phyloP scores from a whole-genome alignment of 257 asterid genomes.

The Solanum chmielewskii region DNA sequence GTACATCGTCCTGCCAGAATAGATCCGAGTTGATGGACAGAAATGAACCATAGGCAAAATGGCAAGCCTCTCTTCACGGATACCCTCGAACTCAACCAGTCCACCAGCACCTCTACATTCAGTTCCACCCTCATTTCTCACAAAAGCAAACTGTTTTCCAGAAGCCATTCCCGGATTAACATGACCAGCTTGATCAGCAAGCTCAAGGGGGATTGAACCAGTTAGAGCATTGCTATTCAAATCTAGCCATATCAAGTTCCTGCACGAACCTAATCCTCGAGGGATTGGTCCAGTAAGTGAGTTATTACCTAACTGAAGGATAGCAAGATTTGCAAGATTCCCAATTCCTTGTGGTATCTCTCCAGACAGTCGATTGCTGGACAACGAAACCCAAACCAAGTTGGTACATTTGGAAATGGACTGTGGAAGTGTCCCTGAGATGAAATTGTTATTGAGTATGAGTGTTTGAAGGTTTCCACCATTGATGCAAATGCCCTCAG shows the following conservation, averaged over 20 bases:
- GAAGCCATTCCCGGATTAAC: conserved; percentile 63
- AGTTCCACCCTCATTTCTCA: conserved; percentile 88
- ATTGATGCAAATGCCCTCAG: conserved; percentile 59
- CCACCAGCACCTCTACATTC: conserved; percentile 90
- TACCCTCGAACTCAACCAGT: conserved; percentile 78
- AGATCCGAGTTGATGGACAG: conserved; percentile 70
- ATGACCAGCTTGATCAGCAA: conserved; percentile 53
- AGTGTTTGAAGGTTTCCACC: conserved; percentile 88
- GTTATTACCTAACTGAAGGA: conserved; percentile 81
- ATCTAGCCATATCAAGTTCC: conserved; percentile 79
- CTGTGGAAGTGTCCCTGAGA: conserved; percentile 52
- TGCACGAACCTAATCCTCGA: conserved; percentile 45
- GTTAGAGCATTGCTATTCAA: conserved; percentile 74
- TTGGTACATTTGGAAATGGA: conserved; percentile 80
- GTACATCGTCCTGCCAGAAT: conserved; percentile 61
- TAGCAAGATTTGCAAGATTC: conserved; percentile 60
- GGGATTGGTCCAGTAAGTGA: conserved; percentile 61
- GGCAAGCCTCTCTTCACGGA: conserved; percentile 47
- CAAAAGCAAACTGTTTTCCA: conserved; percentile 82
- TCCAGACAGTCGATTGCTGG: conserved; percentile 69
- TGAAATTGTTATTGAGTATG: conserved; percentile 73
- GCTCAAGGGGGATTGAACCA: conserved; percentile 51
- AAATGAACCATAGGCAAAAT: conserved; percentile 69
- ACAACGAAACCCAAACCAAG: conserved; percentile 71
- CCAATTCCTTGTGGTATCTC: conserved; percentile 62